Base-by-base conservation (phyloP, 768 basidiomycete species). In the Clavulina sp. region DNA sequence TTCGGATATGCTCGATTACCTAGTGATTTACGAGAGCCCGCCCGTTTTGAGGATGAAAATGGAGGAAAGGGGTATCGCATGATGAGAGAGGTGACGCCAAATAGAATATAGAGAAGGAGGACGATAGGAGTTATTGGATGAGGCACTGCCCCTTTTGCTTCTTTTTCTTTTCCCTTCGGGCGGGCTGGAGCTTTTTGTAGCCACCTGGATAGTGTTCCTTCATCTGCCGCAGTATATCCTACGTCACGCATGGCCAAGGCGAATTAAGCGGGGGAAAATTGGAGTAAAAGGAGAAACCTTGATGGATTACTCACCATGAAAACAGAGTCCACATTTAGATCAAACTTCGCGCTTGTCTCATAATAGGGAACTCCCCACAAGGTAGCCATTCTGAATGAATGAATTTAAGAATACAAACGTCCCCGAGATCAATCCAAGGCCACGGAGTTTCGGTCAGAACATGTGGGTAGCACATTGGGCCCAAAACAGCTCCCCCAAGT, bases 281-380 rank as follows among this genome's bases (percentile, higher is more conserved):
- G 43, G 43, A 28, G 36, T 21, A 38, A 13, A 13, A 38, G 36
- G 1, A 13, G 13, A 21, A 38, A 21, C 36, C 43, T 13, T 24
- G 9, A 28, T 46, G 13, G 43, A 9, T 9, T 9, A 9, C 43
- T 16, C 26, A 46, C 54, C 30, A 82, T 77, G 61, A 88, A 88
- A 18, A 81, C 84, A 34, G 84, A 82, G 5, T 66, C 66, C 50
- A 88, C 72, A 57, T 87, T 77, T 84, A 81, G 84, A 60, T 86
- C 78, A 44, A 75, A 71, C 63, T 87, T 88, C 6, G 85, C 83
- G n/a, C 84, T 86, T 2, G 85, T 88, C 66, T 88, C 86, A 61
- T 81, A 87, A 60, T 84, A 82, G 4, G 73, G 81, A n/a, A 84
- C 47, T 2, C 56, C 52, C 57, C 57, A 57, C 50, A 53, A n/a